Evolutionary conservation across 495 filamentous ascomycete genomes (phyloP).

Genomic region (Oidiodendron maius): DNA sequence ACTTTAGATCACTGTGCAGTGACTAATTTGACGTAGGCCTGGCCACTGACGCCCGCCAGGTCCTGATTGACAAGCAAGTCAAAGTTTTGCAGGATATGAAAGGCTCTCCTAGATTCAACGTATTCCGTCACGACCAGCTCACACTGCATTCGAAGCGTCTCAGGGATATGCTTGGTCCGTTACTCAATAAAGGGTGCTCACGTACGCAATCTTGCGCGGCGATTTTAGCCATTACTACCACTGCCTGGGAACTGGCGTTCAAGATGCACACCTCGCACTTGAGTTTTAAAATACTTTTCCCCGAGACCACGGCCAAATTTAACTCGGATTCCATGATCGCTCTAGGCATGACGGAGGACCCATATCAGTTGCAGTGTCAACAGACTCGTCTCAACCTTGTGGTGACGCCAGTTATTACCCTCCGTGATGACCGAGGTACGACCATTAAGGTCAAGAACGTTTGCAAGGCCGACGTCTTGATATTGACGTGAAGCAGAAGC

Average conservation of each 20-base stretch:
- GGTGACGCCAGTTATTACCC: constrained; percentile 28
- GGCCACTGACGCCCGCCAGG: constrained; percentile 23
- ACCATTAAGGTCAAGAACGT: constrained; percentile 21
- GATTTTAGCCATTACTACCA: constrained; percentile 19
- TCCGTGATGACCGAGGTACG: constrained; percentile 24
- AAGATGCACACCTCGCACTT: constrained; percentile 22
- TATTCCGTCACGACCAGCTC: constrained; percentile 20
- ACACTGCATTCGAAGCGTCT: constrained; percentile 22
- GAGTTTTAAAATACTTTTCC: constrained; percentile 28
- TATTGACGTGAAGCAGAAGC: constrained; percentile 15
- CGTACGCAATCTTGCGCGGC: constrained; percentile 23
- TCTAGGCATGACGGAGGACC: constrained; percentile 12
- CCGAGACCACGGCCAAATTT: constrained; percentile 24
- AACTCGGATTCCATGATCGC: constrained; percentile 17
- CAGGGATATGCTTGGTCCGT: constrained; percentile 20
- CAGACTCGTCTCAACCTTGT: constrained; percentile 28
- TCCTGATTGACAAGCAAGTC: constrained; percentile 21
- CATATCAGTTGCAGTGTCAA: constrained; percentile 22
- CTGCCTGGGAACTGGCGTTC: constrained; percentile 26
- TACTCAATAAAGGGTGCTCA: constrained; percentile 13
- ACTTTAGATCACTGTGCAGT: background rate
- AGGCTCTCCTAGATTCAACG: background rate
- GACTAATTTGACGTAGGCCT: constrained; percentile 13
- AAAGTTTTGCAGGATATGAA: constrained; percentile 16
- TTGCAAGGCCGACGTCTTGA: constrained; percentile 25